phyloP scores from a whole-genome alignment of 176 grass and related monocot genomes.

The Alopecurus myosuroides region DNA sequence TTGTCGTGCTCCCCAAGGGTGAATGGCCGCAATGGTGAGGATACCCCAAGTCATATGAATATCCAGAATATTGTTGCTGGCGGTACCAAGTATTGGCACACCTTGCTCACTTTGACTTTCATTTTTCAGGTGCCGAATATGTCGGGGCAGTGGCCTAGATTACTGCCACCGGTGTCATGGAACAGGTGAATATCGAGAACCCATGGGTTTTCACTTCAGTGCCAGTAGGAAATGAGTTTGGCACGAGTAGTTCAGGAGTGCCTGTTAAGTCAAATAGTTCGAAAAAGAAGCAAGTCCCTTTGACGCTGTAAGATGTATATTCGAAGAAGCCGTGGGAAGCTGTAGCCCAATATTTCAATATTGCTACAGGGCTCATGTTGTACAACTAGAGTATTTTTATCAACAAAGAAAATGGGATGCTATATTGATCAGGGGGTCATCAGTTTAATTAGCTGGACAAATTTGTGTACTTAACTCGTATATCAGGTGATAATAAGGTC shows the following conservation, averaged over 20 bases:
- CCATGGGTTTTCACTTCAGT: constrained; percentile 74
- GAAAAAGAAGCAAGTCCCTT: background rate
- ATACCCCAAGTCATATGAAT: background rate
- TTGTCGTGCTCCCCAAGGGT: constrained; percentile 57
- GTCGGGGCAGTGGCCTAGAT: constrained; percentile 62
- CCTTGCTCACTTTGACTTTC: background rate
- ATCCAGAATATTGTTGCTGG: background rate
- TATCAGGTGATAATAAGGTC: background rate
- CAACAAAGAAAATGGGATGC: background rate
- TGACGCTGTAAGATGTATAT: background rate
- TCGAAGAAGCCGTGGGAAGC: background rate
- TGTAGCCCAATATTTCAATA: background rate
- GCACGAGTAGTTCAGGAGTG: background rate
- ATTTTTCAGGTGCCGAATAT: constrained; percentile 56
- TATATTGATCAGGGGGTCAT: background rate
- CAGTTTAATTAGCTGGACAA: background rate
- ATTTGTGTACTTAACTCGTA: background rate
- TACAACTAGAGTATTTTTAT: background rate
- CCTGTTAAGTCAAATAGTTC: background rate
- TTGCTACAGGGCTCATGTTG: background rate
- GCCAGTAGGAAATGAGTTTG: constrained; percentile 13
- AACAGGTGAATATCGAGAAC: constrained; percentile 70
- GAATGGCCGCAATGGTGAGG: constrained; percentile 76
- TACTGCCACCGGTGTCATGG: constrained; percentile 66
- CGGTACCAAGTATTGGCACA: background rate